These are phyloP conservation scores for Cladosporium velox DNA, from an alignment of 2,329 filamentous ascomycete species.

Conservation along the genomic window DNA sequence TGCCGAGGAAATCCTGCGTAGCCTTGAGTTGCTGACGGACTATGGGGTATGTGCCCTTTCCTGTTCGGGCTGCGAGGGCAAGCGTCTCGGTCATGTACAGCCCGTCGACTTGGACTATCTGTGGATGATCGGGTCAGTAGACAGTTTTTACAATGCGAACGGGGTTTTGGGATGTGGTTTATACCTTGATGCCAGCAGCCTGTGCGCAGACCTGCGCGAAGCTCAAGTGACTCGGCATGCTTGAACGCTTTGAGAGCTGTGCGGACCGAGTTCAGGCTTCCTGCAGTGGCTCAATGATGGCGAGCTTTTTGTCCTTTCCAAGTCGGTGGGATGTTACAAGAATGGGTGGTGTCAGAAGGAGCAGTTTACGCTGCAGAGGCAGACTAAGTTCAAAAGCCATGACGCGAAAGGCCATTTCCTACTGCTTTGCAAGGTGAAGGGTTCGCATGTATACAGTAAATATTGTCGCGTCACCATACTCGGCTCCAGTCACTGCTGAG, in stretches of 20 bases:
- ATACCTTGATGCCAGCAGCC: slow-evolving; percentile 21
- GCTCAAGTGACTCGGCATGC: not conserved
- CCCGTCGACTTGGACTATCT: slow-evolving; percentile 6
- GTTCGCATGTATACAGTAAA: not conserved
- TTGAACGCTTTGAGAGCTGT: not conserved
- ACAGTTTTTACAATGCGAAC: not conserved
- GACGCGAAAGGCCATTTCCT: not conserved
- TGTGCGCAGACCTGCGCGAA: slow-evolving; percentile 19
- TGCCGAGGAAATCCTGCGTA: not conserved
- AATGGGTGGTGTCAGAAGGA: not conserved
- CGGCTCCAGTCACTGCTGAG: not conserved
- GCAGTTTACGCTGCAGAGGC: not conserved
- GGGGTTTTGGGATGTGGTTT: not conserved
- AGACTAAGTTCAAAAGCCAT: not conserved
- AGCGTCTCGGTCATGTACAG: slow-evolving; percentile 7
- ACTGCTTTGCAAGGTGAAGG: not conserved
- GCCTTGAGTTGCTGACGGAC: slow-evolving; percentile 9
- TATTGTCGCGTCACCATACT: not conserved
- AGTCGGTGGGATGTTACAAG: not conserved
- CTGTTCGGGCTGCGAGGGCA: not conserved
- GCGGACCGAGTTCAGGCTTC: not conserved
- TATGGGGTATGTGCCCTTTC: not conserved
- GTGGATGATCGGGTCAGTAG: not conserved
- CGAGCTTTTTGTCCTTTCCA: not conserved
- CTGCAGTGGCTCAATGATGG: not conserved